Evolutionary conservation across 768 basidiomycete species (phyloP), one percentile per base, ranked within the genome.

Genomic region (Pholiota molesta): DNA sequence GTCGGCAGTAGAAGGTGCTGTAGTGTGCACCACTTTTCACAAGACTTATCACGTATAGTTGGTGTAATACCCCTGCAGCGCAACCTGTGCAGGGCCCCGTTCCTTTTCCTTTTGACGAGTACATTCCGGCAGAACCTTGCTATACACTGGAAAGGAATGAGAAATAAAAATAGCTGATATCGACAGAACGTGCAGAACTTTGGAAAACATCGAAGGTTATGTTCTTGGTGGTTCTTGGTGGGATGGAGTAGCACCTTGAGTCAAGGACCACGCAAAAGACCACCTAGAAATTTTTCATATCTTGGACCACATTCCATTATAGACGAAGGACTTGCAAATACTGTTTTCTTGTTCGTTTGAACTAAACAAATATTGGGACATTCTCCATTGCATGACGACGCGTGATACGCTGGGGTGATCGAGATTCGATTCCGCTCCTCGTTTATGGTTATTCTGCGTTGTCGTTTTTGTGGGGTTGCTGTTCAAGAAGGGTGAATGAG

Each of bases 21-120:
- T n/a, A n/a, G n/a, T n/a, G n/a, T n/a, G n/a, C 62, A 8, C 68
- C 62, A n/a, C 47, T 57, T 29, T 67, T 69, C 71, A 31, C 5
- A 8, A 33, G 40, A 42, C 10, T 13, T 35, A 19, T 5, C 13
- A 40, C 63, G 0, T 45, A 71, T 69, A 61, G 53, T 65, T 65
- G 17, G 60, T 42, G 52, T 68, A 71, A n/a, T 58, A 65, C 44
- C 71, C 71, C 69, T 9, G 67, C 33, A 35, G 64, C 47, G 55
- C 71, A 72, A 11, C 47, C 31, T 10, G n/a, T 47, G 52, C 71
- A 72, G 10, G 65, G 66, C 2, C 63, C 13, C 9, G 60, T 60
- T 23, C 69, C 68, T 3, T 45, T 60, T 23, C 69, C 68, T 3
- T 45, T 66, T 8, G 52, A 56, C 1, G 66, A 69, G 52, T 65